phyloP scores from a whole-genome alignment of 1,284 basidiomycete genomes.

The Golubevia pallescens region DNA sequence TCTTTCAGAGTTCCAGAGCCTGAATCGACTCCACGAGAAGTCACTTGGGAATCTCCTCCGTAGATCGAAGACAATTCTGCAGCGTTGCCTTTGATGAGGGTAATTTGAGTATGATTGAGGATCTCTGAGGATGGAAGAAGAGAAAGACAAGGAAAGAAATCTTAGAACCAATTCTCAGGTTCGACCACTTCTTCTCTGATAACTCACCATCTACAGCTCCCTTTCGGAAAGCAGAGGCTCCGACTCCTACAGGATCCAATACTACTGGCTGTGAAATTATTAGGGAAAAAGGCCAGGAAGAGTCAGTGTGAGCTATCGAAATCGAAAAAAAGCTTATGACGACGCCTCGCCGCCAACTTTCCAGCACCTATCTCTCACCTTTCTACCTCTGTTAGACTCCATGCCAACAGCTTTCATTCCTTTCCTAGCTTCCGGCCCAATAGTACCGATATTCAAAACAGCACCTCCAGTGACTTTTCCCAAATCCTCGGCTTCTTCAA shows the following conservation, averaged over 20 bases:
- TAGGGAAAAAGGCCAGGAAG: too few relatives aligned
- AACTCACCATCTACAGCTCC: conserved; percentile 20
- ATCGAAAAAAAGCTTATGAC: not conserved
- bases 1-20: conserved; percentile 39
- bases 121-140: conserved; percentile 16
- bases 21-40: conserved; percentile 51
- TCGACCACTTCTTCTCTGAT: too few relatives aligned
- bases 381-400: conserved; percentile 39
- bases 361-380: conserved; percentile 10
- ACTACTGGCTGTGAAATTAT: conserved; percentile 31
- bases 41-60: conserved; percentile 31
- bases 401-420: conserved; percentile 54
- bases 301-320: not conserved
- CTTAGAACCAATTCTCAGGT: not conserved
- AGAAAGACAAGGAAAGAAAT: not conserved
- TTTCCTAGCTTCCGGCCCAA: conserved; percentile 35
- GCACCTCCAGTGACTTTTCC: conserved; percentile 33
- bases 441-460: conserved; percentile 60
- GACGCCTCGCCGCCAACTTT: not conserved
- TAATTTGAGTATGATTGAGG: conserved; percentile 57
- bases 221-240: conserved; percentile 48
- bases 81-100: conserved; percentile 59
- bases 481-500: conserved; percentile 49
- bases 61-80: conserved; percentile 44
- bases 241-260: conserved; percentile 58